phyloP scores from a whole-genome alignment of 768 basidiomycete species.

The Tremella yokohamensis region DNA sequence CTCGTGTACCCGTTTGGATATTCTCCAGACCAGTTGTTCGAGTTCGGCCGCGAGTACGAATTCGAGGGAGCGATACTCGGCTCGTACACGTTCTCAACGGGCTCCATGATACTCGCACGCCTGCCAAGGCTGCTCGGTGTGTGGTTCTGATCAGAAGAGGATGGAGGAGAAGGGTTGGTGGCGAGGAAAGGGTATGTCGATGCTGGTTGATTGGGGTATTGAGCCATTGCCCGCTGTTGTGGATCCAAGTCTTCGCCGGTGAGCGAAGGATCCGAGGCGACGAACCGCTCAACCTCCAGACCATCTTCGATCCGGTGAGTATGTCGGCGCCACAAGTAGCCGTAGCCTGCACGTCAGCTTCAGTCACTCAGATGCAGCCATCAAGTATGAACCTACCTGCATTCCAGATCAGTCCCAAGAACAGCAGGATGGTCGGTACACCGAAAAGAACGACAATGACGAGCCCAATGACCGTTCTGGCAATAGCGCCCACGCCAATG shows the following conservation, averaged over 20 bases:
- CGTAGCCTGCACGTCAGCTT: conserved; percentile 30
- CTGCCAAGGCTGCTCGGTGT: not conserved
- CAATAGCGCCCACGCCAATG: conserved; percentile 66
- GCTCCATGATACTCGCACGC: conserved; percentile 17
- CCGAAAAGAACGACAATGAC: conserved; percentile 70
- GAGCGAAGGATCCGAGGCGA: conserved; percentile 33
- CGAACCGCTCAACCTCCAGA: conserved; percentile 38
- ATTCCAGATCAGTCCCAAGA: conserved; percentile 64
- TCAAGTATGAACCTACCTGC: conserved; percentile 26
- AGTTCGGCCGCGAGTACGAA: not conserved
- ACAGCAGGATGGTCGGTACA: conserved; percentile 65
- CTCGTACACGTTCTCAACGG: conserved; percentile 7
- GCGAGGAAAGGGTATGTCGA: no score
- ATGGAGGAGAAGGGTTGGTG: no score
- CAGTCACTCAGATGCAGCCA: not conserved
- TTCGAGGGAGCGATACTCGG: not conserved
- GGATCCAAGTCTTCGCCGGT: no score
- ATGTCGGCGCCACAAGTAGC: conserved; percentile 45
- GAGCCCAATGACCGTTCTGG: conserved; percentile 74
- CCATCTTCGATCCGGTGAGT: conserved; percentile 49
- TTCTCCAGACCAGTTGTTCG: no score
- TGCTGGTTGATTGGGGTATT: no score
- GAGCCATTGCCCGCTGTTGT: no score
- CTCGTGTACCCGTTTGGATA: no score
- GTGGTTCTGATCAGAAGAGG: no score